Evolutionary conservation across 768 basidiomycete species (phyloP).

Genomic region (Pleurotus tuoliensis): DNA sequence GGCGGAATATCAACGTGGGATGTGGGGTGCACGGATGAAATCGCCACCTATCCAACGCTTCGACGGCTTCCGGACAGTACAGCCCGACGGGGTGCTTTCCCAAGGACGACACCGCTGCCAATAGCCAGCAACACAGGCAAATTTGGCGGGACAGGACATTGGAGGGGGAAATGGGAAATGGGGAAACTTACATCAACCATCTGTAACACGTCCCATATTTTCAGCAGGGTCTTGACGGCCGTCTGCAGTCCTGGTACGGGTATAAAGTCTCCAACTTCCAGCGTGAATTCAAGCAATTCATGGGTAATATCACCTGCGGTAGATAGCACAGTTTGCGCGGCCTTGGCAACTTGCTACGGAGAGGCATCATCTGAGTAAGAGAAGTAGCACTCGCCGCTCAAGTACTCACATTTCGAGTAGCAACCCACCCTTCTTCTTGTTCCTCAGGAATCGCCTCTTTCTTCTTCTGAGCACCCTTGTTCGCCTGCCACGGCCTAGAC

Average conservation of each 20-base stretch:
- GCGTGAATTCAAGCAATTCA: constrained; percentile 37
- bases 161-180: not conserved
- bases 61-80: too few species aligned
- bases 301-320: constrained; percentile 37
- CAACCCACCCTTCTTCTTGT: constrained; percentile 33
- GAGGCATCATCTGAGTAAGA: not conserved
- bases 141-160: too few species aligned
- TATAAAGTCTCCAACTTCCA: constrained; percentile 41
- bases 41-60: too few species aligned
- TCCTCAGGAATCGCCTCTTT: constrained; percentile 33
- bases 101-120: too few species aligned
- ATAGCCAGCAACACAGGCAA: too few species aligned
- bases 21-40: too few species aligned
- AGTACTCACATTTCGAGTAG: constrained; percentile 19
- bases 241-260: constrained; percentile 54
- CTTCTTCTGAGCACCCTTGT: constrained; percentile 11
- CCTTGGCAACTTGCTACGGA: constrained; percentile 30
- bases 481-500: not conserved
- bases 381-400: too few species aligned
- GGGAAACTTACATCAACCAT: constrained; percentile 51
- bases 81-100: too few species aligned
- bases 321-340: constrained; percentile 35
- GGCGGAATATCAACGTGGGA: too few species aligned
- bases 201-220: constrained; percentile 64
- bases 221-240: constrained; percentile 48